Conservation (phyloP, 176 grass and related monocot genomes). For the Triticum monococcum region DNA sequence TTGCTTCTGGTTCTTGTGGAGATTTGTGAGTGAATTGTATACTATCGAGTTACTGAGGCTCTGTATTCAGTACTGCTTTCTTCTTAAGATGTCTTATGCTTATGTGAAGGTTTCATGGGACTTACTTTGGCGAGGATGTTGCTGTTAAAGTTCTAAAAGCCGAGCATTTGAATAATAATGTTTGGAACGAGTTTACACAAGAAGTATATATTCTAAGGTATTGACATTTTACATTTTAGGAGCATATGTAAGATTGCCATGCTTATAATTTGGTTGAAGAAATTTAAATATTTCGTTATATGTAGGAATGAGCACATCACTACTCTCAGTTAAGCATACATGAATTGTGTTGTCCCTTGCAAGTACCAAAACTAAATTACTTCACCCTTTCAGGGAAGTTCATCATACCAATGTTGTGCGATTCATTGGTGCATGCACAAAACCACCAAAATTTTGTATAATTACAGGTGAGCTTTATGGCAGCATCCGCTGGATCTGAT, state of each 20-base stretch:
- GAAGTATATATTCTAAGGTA: slow-evolving; percentile 99
- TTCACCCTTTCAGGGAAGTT: slow-evolving; percentile 78
- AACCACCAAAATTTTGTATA: slow-evolving; percentile 85
- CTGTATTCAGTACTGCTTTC: slow-evolving; percentile 21
- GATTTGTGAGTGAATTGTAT: slow-evolving; percentile 88
- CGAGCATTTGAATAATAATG: slow-evolving; percentile 87
- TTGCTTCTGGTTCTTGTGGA: slow-evolving; percentile 94
- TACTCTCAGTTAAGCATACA: neutral
- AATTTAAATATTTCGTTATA: neutral
- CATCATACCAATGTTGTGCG: slow-evolving; percentile 95
- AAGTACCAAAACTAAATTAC: slow-evolving; percentile 28
- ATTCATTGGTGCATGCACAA: slow-evolving; percentile 95
- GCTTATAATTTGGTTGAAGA: neutral
- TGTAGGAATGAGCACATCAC: neutral
- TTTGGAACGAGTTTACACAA: slow-evolving; percentile 82
- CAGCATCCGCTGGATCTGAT: slow-evolving; percentile 20
- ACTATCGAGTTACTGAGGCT: slow-evolving; percentile 15
- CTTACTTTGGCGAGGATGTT: slow-evolving; percentile 90
- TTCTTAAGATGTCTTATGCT: slow-evolving; percentile 2
- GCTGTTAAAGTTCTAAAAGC: slow-evolving; percentile 93
- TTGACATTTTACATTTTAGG: slow-evolving; percentile 34
- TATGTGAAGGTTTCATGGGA: slow-evolving; percentile 83
- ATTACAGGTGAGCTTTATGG: slow-evolving; percentile 71
- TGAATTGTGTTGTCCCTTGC: neutral
- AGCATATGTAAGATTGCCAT: neutral